phyloP scores from a whole-genome alignment of 75 land plant genomes.

The Cunninghamia lanceolata region DNA sequence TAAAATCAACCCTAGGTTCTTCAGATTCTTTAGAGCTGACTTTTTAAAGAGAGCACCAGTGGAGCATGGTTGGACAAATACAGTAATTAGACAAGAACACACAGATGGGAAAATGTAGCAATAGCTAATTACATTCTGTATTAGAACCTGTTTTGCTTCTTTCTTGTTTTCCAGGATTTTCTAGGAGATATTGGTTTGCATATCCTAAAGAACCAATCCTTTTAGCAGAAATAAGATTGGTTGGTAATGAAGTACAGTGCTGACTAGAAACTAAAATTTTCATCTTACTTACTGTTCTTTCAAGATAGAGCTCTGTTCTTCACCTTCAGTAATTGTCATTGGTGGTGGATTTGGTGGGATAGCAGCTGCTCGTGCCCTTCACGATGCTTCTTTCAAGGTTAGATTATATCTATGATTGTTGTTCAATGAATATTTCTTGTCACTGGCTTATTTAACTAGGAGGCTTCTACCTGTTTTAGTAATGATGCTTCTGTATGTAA shows the following conservation, averaged over 20 bases:
- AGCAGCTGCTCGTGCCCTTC: slow-evolving; percentile 51
- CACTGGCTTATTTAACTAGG: not conserved
- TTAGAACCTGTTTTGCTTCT: not conserved
- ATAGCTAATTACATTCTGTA: not conserved
- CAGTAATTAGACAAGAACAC: not conserved
- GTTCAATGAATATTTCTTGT: not conserved
- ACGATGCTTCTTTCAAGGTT: slow-evolving; percentile 47
- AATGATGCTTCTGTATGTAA: not conserved
- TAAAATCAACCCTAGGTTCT: not conserved
- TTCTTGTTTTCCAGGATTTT: not conserved
- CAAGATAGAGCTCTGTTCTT: slow-evolving; percentile 4
- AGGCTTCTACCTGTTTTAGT: not conserved
- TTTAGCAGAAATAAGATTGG: not conserved
- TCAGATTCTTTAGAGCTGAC: not conserved
- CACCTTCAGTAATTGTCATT: slow-evolving; percentile 44
- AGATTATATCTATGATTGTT: not conserved
- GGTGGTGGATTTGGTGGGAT: slow-evolving; percentile 52
- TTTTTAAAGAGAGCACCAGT: not conserved
- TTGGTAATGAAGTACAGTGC: not conserved
- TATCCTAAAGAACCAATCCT: not conserved
- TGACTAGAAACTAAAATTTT: not conserved
- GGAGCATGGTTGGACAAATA: not conserved
- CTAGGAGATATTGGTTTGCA: not conserved
- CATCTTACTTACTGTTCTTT: slow-evolving; percentile 1
- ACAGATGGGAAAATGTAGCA: not conserved